Percentiles rank a stretch among this genome's conserved stretches.
Conservation (phyloP, 768 basidiomycete genomes). For the Boletus vinaceobasis region DNA sequence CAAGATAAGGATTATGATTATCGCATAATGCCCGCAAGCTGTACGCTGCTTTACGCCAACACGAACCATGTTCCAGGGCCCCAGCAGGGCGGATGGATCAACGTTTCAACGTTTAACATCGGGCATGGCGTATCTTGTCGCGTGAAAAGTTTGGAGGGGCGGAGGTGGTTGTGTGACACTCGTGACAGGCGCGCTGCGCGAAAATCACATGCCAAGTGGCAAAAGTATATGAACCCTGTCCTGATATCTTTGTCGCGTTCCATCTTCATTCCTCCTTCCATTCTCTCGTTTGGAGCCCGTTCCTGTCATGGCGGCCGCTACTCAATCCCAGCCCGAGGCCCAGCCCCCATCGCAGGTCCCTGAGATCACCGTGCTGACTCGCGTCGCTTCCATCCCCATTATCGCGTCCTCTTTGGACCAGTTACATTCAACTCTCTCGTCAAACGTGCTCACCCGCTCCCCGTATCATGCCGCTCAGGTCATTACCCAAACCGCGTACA, state of each 20-base stretch:
- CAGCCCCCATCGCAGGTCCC: constrained; percentile 33
- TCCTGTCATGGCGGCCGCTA: constrained; percentile 36
- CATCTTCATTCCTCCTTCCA: constrained; percentile 4
- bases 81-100: background rate
- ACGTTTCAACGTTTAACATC: background rate
- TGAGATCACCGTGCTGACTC: constrained; percentile 57
- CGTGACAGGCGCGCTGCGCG: constrained; percentile 20
- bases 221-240: constrained; percentile 29
- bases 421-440: constrained; percentile 56
- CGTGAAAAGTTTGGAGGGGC: constrained; percentile 11
- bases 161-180: constrained; percentile 16
- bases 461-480: constrained; percentile 65
- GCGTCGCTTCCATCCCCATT: constrained; percentile 72
- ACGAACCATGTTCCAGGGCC: background rate
- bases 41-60: background rate
- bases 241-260: constrained; percentile 1
- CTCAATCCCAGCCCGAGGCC: constrained; percentile 20
- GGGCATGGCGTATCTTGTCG: background rate
- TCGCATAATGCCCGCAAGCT: background rate
- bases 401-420: constrained; percentile 61
- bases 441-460: constrained; percentile 57
- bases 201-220: constrained; percentile 24
- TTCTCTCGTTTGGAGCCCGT: background rate
- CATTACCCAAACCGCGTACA: constrained; percentile 56
- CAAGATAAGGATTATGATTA: background rate